Percentiles rank a stretch among this genome's conserved stretches.
Evolutionary conservation across 176 grass and related monocot genomes (phyloP).

Genomic region (Carex littledalei): DNA sequence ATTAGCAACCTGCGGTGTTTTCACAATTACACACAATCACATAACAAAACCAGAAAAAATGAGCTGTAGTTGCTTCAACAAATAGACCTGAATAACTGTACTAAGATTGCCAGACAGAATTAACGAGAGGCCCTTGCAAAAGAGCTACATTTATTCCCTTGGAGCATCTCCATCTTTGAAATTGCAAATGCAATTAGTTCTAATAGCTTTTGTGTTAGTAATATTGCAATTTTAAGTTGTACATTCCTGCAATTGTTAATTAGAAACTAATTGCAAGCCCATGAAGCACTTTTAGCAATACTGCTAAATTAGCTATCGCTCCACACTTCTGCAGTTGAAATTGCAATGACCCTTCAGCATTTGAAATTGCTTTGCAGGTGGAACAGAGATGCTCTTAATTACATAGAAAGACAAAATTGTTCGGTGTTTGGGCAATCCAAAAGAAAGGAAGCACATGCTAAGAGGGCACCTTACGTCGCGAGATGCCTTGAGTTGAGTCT

Average conservation of each 20-base stretch:
- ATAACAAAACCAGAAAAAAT: no score
- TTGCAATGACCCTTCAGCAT: background rate
- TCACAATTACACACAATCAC: no score
- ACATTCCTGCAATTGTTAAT: background rate
- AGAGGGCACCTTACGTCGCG: conserved; percentile 99
- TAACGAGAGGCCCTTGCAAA: conserved; percentile 10
- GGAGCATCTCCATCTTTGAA: background rate
- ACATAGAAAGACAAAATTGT: background rate
- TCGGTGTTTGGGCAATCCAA: background rate
- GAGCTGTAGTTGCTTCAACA: background rate
- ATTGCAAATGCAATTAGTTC: no score
- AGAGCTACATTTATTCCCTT: conserved; percentile 36
- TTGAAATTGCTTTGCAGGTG: background rate
- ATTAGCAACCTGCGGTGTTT: conserved; percentile 73
- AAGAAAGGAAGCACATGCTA: conserved; percentile 27
- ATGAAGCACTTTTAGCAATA: background rate
- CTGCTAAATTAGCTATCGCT: background rate
- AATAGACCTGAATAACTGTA: background rate
- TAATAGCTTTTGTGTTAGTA: no score
- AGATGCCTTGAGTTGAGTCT: conserved; percentile 98
- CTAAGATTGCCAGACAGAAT: background rate
- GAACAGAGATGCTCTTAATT: background rate
- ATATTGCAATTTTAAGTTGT: background rate
- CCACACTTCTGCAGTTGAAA: background rate
- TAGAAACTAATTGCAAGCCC: no score